Base-by-base conservation (phyloP, 345 rosid genomes). In the Aurinia saxatilis region DNA sequence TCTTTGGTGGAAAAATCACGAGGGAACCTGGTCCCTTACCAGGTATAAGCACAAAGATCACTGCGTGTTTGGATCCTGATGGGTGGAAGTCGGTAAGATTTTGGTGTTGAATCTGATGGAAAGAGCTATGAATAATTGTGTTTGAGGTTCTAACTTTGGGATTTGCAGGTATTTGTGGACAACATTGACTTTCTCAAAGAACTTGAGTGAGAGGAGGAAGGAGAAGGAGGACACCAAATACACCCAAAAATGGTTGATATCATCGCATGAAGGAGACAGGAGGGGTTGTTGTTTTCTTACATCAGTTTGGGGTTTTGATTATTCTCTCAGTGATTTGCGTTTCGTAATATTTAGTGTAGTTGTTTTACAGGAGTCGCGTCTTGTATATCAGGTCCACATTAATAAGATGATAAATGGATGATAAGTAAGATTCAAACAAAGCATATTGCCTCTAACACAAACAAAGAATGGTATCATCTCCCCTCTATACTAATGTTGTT, bases 1-100 rank as follows among this genome's bases (percentile, higher is more conserved):
- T 82, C 35, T 79, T 59, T 72, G 96, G 99, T 8, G 99, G 99
- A 34, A 93, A 90, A 79, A 57, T 93, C 57, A 90, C 89, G 4
- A 81, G 95, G 61, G 90, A 93, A 58, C 96, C 99, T 58, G 99
- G 99, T 61, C 99, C 99, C 0, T 79, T 90, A 64, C 99, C 96
- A 67, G 97, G 97, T 51, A 87, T 90, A 70, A 87, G 66, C 73
- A 93, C 97, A 49, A 93, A 90, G 81, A 93, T 93, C 62, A 90
- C 95, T 11, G 96, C 96, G 12, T 93, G 97, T 81, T 75, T 93
- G 71, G 97, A 93, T 78, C 95, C 99, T 13, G 97, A 93, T 51
- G 97, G 97, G 61, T 93, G 99, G 99, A 93, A 93, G 70, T 49
- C 99, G 87, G 99, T 93, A 83, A 63, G 83, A 45, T 16, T 13